phyloP scores from a whole-genome alignment of 2,329 filamentous ascomycete species.

The Fusarium gaditjirri region DNA sequence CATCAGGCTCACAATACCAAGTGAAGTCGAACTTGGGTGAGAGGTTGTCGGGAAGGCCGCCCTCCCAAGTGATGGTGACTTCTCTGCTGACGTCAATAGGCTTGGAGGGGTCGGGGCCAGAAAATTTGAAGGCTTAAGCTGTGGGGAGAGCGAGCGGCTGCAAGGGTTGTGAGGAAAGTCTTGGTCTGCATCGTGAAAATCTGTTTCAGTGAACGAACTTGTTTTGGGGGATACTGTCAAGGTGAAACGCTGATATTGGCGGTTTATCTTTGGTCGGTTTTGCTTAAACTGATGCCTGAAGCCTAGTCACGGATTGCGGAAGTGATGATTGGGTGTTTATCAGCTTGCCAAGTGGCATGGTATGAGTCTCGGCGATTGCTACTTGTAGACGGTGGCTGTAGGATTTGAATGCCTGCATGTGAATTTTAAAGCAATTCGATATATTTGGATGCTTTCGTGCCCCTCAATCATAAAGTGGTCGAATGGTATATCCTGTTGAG shows the following conservation, averaged over 20 bases:
- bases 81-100: neutral
- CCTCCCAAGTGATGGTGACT: neutral
- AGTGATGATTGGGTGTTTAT: neutral
- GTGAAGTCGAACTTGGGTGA: neutral
- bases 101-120: neutral
- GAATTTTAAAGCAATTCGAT: neutral
- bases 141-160: neutral
- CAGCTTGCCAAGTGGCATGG: neutral
- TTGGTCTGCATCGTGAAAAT: neutral
- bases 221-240: neutral
- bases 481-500: no score
- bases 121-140: neutral
- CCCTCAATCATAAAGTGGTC: neutral
- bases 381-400: neutral
- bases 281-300: neutral
- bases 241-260: no score
- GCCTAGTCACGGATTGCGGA: neutral
- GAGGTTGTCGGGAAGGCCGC: neutral
- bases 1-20: neutral
- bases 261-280: neutral
- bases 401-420: neutral
- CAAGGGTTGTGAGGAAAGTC: neutral
- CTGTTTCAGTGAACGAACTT: neutral
- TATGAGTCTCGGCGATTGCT: neutral
- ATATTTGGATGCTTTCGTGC: neutral